Conservation (phyloP, 176 grass and related monocot genomes). For the Oryza australiensis region DNA sequence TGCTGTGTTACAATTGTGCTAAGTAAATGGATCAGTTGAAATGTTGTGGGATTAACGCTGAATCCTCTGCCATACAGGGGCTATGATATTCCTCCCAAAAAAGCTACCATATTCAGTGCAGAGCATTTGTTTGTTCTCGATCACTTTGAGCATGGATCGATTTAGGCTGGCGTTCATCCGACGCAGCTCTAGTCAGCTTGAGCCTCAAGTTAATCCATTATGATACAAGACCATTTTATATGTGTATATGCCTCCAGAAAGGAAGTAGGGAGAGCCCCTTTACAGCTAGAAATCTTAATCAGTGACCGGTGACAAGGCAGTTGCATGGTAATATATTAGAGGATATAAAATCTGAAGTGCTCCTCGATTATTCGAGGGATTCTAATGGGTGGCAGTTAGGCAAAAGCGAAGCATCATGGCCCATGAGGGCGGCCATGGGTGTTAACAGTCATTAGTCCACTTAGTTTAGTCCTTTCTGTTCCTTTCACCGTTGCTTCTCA, state of each 20-base stretch:
- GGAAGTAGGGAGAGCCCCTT: neutral
- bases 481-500: slow-evolving; percentile 2
- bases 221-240: neutral
- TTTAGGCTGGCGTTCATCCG: slow-evolving; percentile 32
- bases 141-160: slow-evolving; percentile 4
- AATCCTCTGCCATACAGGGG: neutral
- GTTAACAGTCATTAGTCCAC: slow-evolving; percentile 2
- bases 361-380: neutral
- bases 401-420: slow-evolving; percentile 4
- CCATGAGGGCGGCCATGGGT: neutral
- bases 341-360: neutral
- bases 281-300: slow-evolving; percentile 2
- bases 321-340: neutral
- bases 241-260: neutral
- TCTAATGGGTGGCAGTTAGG: neutral
- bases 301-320: neutral
- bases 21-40: neutral
- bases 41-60: neutral
- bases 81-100: neutral
- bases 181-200: slow-evolving; percentile 29
- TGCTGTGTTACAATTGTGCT: too few species aligned
- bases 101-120: neutral
- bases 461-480: slow-evolving; percentile 23
- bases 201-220: slow-evolving; percentile 4
- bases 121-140: slow-evolving; percentile 3